Base-by-base conservation (phyloP, 768 basidiomycete species). In the Mrakia blollopis region DNA sequence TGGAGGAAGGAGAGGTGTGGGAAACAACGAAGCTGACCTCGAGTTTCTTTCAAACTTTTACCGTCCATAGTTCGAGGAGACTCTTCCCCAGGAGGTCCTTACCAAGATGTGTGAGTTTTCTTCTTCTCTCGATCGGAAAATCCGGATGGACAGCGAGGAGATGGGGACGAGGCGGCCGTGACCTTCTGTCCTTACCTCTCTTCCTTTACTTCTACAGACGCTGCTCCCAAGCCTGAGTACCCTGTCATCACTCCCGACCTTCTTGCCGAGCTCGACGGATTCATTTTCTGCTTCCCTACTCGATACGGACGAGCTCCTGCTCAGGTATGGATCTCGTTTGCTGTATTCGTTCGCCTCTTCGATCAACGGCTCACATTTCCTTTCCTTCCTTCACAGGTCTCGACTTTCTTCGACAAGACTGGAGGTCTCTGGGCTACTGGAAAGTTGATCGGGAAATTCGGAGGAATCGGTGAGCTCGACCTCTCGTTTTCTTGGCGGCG, bases 271-370 rank as follows among this genome's bases (percentile, higher is more conserved):
- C 37, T 78, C 32, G 77, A 78, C 47, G 77, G 77, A 30, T 73
- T 65, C 60, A 23, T 73, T 14, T 44, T 57, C 52, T n/a, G 68
- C 13, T 52, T 41, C 32, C 30, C 47, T 9, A 78, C 77, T 8
- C 77, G 77, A 28, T 78, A 69, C 60, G 77, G 76, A 14, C 61
- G 76, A 44, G 76, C 76, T 13, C 76, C 76, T 9, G 72, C 71
- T 23, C 72, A 77, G 50, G n/a, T n/a, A n/a, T n/a, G n/a, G n/a
- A n/a, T n/a, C n/a, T n/a, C n/a, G n/a, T n/a, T n/a, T n/a, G n/a
- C n/a, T n/a, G n/a, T n/a, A n/a, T n/a, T n/a, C n/a, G n/a, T n/a
- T n/a, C n/a, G n/a, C n/a, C n/a, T n/a, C n/a, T n/a, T n/a, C n/a
- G n/a, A n/a, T n/a, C n/a, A n/a, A n/a, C n/a, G n/a, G n/a, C n/a